Percentiles rank a stretch among this genome's conserved stretches.
Evolutionary conservation across 2,329 filamentous ascomycete species (phyloP).

Genomic region (Fulvia fulva): DNA sequence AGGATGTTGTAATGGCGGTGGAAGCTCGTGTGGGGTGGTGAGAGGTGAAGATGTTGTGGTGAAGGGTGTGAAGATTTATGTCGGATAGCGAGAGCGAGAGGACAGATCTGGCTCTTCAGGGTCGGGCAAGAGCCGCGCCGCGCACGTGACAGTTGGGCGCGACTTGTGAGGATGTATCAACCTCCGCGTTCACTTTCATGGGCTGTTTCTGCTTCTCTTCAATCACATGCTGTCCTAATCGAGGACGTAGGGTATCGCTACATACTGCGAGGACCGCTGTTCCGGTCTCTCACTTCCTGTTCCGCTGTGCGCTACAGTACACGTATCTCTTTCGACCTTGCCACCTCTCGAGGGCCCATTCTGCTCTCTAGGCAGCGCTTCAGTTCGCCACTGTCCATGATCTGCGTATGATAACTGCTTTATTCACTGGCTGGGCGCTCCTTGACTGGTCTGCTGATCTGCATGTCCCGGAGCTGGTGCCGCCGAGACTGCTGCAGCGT

Average conservation of each 20-base stretch:
- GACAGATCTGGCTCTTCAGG: neutral
- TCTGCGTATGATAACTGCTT: neutral
- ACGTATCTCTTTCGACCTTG: neutral
- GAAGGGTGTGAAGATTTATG: neutral
- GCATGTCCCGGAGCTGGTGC: neutral
- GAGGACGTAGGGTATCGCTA: neutral
- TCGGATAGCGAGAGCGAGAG: conserved; percentile 1
- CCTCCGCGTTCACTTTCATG: neutral
- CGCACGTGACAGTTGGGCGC: neutral
- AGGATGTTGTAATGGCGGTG: neutral
- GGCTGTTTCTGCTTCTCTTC: neutral
- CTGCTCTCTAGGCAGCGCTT: neutral
- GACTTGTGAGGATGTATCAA: no score
- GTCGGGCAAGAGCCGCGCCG: neutral
- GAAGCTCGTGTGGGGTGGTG: neutral
- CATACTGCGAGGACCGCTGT: neutral
- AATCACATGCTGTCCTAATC: neutral
- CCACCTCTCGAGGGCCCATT: neutral
- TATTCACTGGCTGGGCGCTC: neutral
- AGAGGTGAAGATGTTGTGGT: neutral
- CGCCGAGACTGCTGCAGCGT: neutral
- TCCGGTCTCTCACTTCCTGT: neutral
- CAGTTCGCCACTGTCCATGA: neutral
- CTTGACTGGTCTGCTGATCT: neutral
- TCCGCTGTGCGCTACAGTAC: neutral